A percentile compares a stretch with the other conserved stretches of the same genome.
These are phyloP conservation scores for Stromatinia cepivora DNA, from an alignment of 2,329 filamentous ascomycete species.

Conservation along the genomic window DNA sequence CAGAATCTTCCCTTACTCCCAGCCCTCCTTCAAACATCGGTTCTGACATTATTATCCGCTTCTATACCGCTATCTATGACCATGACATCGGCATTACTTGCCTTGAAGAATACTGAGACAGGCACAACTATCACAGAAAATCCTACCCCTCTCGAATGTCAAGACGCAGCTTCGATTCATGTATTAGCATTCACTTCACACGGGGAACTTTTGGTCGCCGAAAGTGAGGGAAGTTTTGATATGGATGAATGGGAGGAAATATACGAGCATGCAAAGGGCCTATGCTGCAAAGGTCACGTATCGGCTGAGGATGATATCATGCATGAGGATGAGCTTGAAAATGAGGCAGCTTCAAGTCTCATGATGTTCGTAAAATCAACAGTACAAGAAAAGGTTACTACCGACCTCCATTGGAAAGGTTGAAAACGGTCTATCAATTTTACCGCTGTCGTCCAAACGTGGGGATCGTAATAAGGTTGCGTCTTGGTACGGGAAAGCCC, in stretches of 20 bases:
- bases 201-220: conserved; percentile 70
- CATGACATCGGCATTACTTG: conserved; percentile 64
- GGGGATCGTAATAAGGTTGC: conserved; percentile 3
- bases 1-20: conserved; percentile 80
- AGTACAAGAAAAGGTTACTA: conserved; percentile 56
- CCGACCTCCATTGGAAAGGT: conserved; percentile 58
- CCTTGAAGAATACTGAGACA: conserved; percentile 50
- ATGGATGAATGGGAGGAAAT: conserved; percentile 74
- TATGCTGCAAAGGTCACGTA: conserved; percentile 57
- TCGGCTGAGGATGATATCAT: conserved; percentile 32
- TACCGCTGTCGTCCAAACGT: conserved; percentile 15
- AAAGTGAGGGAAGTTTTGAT: conserved; percentile 80
- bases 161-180: conserved; percentile 69
- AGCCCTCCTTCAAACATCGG: conserved; percentile 75
- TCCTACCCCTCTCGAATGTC: conserved; percentile 63
- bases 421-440: conserved; percentile 31
- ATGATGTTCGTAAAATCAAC: conserved; percentile 62
- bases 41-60: conserved; percentile 77
- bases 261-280: conserved; percentile 61
- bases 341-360: conserved; percentile 50
- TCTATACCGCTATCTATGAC: conserved; percentile 77
- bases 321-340: conserved; percentile 39
- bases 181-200: conserved; percentile 79
- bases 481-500: conserved; percentile 4
- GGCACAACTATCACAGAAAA: conserved; percentile 52